Percentiles rank a stretch among this genome's conserved stretches.
phyloP scores from a whole-genome alignment of 257 asterid species.

The Rhazya stricta region DNA sequence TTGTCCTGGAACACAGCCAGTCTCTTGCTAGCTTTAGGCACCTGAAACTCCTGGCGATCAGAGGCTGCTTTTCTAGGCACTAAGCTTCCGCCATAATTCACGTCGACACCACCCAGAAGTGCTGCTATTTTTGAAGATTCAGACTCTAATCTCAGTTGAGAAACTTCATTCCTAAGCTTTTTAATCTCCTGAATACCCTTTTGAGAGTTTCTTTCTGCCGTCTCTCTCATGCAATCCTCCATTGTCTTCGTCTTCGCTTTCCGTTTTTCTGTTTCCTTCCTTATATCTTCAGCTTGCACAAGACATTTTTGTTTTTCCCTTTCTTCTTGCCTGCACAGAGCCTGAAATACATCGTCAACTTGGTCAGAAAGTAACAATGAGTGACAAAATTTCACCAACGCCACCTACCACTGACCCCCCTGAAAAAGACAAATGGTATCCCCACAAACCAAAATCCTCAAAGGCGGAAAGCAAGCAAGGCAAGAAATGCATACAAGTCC shows the following conservation, averaged over 20 bases:
- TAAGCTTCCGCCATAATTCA: conserved; percentile 31
- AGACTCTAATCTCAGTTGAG: conserved; percentile 39
- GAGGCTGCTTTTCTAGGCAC: conserved; percentile 12
- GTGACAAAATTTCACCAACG: neutral
- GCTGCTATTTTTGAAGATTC: conserved; percentile 50
- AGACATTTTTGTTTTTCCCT: conserved; percentile 34
- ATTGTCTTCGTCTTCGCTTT: conserved; percentile 31
- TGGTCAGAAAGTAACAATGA: conserved; percentile 2
- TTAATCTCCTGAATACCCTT: conserved; percentile 33
- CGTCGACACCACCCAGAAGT: conserved; percentile 27
- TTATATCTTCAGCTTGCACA: conserved; percentile 23
- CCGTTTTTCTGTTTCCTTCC: conserved; percentile 34
- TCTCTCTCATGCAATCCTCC: conserved; percentile 38
- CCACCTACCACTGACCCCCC: neutral
- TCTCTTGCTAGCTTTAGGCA: conserved; percentile 33
- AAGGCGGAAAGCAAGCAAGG: neutral
- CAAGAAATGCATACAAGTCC: neutral
- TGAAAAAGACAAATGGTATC: neutral
- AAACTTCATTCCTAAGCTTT: conserved; percentile 38
- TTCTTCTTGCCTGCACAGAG: conserved; percentile 50
- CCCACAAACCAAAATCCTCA: neutral
- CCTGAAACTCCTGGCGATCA: conserved; percentile 16
- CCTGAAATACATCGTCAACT: conserved; percentile 32
- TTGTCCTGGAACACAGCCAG: conserved; percentile 41
- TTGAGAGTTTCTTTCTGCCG: conserved; percentile 31